Conservation (phyloP, 495 filamentous ascomycete species). For the Trichoderma virens region DNA sequence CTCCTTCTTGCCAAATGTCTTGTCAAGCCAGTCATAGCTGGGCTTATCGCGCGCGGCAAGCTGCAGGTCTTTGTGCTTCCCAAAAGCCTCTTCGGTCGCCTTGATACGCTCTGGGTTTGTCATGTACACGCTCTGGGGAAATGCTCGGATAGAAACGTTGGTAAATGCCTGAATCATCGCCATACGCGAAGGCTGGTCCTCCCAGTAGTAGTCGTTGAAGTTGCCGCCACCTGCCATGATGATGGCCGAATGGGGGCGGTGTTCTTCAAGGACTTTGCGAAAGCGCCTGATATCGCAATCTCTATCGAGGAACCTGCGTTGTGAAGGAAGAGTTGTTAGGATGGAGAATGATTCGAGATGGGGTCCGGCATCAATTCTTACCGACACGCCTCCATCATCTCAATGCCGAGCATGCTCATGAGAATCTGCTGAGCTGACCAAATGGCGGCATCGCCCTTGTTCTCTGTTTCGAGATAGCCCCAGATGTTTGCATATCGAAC, state of each 20-base stretch:
- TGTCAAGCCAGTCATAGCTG: constrained; percentile 16
- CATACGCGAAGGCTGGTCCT: constrained; percentile 18
- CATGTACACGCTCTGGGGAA: constrained; percentile 18
- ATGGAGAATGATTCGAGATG: not conserved
- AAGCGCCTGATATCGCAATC: constrained; percentile 12
- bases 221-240: constrained; percentile 19
- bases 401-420: constrained; percentile 16
- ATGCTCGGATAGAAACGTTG: constrained; percentile 16
- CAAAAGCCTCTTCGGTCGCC: constrained; percentile 13
- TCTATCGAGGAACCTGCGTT: constrained; percentile 14
- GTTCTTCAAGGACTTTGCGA: constrained; percentile 13
- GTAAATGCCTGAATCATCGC: constrained; percentile 14
- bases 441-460: constrained; percentile 20
- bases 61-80: constrained; percentile 15
- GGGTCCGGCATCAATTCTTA: not conserved
- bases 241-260: constrained; percentile 16
- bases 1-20: constrained; percentile 11
- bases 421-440: constrained; percentile 18
- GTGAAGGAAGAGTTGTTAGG: not conserved
- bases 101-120: constrained; percentile 15
- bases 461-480: constrained; percentile 19
- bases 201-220: constrained; percentile 22
- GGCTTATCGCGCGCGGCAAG: constrained; percentile 17
- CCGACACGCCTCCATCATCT: constrained; percentile 16
- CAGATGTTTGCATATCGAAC: constrained; percentile 19